Evolutionary conservation across 768 basidiomycete species (phyloP).

Genomic region (Kondoa malvinella): DNA sequence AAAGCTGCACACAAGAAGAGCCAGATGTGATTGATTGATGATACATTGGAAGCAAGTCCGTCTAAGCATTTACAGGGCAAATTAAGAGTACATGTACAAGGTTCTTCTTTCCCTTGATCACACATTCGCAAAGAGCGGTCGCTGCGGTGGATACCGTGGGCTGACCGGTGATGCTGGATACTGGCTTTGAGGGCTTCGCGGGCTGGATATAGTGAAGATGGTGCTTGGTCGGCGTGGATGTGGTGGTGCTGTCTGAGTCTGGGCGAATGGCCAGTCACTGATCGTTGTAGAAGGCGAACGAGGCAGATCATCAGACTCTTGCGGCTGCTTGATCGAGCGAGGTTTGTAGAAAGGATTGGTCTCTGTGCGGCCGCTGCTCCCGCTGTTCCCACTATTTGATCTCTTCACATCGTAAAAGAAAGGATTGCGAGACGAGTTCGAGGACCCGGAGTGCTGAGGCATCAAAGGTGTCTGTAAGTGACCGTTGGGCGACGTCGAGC

Average conservation of each 20-base stretch:
- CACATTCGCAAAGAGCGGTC: conserved; percentile 2
- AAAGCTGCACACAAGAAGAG: not conserved
- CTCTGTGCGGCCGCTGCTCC: not conserved
- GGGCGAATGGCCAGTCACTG: not conserved
- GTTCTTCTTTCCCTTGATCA: not conserved
- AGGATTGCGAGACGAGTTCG: not conserved
- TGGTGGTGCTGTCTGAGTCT: not conserved
- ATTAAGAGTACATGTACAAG: no score
- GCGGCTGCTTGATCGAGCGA: not conserved
- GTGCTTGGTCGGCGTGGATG: not conserved
- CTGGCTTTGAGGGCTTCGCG: not conserved
- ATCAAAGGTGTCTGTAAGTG: not conserved
- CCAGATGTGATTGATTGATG: not conserved
- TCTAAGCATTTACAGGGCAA: no score
- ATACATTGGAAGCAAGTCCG: not conserved
- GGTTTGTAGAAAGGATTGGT: not conserved
- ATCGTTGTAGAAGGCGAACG: not conserved
- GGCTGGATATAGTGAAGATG: conserved; percentile 1
- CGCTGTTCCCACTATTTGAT: not conserved
- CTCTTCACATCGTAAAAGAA: not conserved
- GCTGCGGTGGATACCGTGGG: not conserved
- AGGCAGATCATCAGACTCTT: conserved; percentile 2
- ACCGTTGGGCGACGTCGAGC: not conserved
- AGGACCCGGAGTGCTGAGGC: not conserved
- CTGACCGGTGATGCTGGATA: not conserved